These are phyloP conservation scores for Auriscalpium orientale DNA, from an alignment of 768 basidiomycete genomes.

Conservation along the genomic window DNA sequence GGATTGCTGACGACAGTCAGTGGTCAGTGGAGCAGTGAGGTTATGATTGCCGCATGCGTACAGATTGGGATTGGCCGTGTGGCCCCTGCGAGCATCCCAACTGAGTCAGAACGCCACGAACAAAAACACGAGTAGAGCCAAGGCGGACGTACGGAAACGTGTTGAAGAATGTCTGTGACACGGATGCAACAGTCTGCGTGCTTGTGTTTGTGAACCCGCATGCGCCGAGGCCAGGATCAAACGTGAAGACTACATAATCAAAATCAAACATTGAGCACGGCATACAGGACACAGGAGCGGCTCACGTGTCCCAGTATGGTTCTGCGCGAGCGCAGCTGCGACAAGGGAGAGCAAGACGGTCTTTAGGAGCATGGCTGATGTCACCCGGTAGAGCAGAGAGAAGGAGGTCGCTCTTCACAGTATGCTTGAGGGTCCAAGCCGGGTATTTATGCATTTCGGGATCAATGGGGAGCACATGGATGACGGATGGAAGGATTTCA, in stretches of 20 bases:
- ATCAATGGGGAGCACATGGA: no score
- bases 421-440: no score
- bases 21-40: not conserved
- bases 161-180: conserved; percentile 27
- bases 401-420: no score
- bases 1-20: conserved; percentile 22
- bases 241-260: conserved; percentile 33
- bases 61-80: conserved; percentile 13
- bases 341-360: no score
- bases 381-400: no score
- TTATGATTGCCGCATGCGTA: not conserved
- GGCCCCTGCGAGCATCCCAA: conserved; percentile 5
- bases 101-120: not conserved
- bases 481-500: no score
- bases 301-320: not conserved
- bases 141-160: conserved; percentile 24
- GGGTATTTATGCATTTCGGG: no score
- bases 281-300: no score
- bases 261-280: no score
- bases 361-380: no score
- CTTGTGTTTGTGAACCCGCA: conserved; percentile 32
- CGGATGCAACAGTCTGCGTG: conserved; percentile 29
- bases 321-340: not conserved
- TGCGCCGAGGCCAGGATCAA: conserved; percentile 30
- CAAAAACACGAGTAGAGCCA: not conserved